These are phyloP conservation scores for Cadophora gregata DNA, from an alignment of 2,329 filamentous ascomycete genomes.

Conservation along the genomic window DNA sequence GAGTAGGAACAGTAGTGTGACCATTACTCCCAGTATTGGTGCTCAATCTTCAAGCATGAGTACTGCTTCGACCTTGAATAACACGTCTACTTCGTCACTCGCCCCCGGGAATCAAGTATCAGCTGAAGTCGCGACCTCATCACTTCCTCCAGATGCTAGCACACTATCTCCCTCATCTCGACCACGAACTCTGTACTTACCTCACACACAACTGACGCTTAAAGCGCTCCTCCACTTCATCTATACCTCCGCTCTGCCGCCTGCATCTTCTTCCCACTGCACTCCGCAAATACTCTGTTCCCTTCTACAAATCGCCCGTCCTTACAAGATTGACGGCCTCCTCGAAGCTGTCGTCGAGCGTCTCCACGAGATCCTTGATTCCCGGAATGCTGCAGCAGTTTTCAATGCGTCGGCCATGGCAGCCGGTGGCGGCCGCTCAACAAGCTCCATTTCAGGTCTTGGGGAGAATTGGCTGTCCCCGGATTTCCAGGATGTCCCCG, in stretches of 20 bases:
- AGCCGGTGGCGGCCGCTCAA: constrained; percentile 86
- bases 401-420: constrained; percentile 99
- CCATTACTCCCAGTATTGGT: constrained; percentile 75
- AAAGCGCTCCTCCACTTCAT: constrained; percentile 91
- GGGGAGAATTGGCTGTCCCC: constrained; percentile 60
- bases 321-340: constrained; percentile 91
- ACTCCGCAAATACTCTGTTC: constrained; percentile 97
- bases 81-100: constrained; percentile 37
- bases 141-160: constrained; percentile 34
- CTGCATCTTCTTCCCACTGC: constrained; percentile 77
- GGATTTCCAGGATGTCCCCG: constrained; percentile 44
- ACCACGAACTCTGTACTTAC: constrained; percentile 87
- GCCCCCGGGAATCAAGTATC: constrained; percentile 21
- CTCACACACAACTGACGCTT: constrained; percentile 88
- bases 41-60: constrained; percentile 53
- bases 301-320: constrained; percentile 87
- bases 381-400: constrained; percentile 91
- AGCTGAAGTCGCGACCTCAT: constrained; percentile 28
- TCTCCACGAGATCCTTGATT: constrained; percentile 87
- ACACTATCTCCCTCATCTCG: constrained; percentile 54
- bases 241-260: constrained; percentile 88
- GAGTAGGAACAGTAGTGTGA: constrained; percentile 80
- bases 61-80: constrained; percentile 53
- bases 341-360: constrained; percentile 92
- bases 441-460: constrained; percentile 59